phyloP scores from a whole-genome alignment of 306 rosid species.

The Urtica urens region DNA sequence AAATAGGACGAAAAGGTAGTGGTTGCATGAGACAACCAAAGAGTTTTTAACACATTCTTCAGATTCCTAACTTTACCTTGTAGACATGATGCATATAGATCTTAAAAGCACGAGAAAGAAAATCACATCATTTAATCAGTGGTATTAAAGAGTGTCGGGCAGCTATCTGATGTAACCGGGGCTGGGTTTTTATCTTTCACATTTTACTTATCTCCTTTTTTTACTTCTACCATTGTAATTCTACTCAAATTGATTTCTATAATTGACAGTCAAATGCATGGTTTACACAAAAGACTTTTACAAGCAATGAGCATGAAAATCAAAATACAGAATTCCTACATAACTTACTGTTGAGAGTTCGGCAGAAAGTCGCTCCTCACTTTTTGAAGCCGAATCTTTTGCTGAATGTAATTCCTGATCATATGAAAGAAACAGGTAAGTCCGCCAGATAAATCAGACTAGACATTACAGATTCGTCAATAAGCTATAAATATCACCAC shows the following conservation, averaged over 20 bases:
- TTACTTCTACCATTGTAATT: no score
- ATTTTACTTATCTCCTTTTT: no score
- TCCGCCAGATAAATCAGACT: not conserved
- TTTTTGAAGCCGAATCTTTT: slow-evolving; percentile 55
- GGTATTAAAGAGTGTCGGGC: no score
- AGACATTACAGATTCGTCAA: slow-evolving; percentile 4
- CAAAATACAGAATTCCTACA: slow-evolving; percentile 6
- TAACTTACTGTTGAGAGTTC: slow-evolving; percentile 81
- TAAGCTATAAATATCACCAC: slow-evolving; percentile 31
- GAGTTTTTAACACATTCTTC: not conserved
- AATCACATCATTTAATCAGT: no score
- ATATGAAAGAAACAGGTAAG: slow-evolving; percentile 7
- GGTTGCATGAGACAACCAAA: not conserved
- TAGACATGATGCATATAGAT: not conserved
- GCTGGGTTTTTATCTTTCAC: no score
- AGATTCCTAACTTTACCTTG: not conserved
- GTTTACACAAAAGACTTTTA: not conserved
- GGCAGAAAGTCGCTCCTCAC: slow-evolving; percentile 58
- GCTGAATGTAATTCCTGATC: slow-evolving; percentile 55
- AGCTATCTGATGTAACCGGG: no score
- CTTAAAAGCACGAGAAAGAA: no score
- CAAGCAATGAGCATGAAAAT: not conserved
- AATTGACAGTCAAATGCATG: not conserved
- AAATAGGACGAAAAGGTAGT: not conserved
- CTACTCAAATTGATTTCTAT: not conserved